Conservation (phyloP, 2,329 filamentous ascomycete species). For the Alternaria burnsii region DNA sequence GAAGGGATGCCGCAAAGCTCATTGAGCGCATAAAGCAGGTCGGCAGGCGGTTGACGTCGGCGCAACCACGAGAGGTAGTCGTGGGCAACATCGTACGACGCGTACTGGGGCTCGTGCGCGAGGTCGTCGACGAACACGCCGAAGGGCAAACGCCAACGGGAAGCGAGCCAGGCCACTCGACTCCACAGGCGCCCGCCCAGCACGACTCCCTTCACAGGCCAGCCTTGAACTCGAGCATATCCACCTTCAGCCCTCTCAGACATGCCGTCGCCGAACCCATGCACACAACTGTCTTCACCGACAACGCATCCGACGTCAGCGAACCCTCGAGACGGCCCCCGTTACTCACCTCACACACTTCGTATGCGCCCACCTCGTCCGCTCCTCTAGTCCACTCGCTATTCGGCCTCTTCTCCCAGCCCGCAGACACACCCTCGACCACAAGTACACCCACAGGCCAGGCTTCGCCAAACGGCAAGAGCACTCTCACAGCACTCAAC, state of each 20-base stretch:
- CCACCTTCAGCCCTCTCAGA: constrained; percentile 58
- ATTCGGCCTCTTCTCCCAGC: constrained; percentile 85
- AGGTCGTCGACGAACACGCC: constrained; percentile 84
- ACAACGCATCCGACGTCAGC: constrained; percentile 47
- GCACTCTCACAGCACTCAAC: constrained; percentile 45
- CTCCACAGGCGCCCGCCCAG: constrained; percentile 42
- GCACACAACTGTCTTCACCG: constrained; percentile 39
- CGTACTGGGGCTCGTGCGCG: constrained; percentile 87
- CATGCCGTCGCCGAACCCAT: constrained; percentile 52
- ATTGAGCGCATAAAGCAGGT: constrained; percentile 81
- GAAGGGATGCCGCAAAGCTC: constrained; percentile 78
- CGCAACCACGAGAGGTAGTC: constrained; percentile 88
- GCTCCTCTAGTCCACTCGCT: constrained; percentile 72
- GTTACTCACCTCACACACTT: constrained; percentile 68
- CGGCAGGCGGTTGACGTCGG: constrained; percentile 78
- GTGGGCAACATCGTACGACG: constrained; percentile 94
- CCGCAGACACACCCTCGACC: constrained; percentile 58
- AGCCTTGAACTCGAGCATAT: constrained; percentile 53
- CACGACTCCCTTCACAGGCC: constrained; percentile 51
- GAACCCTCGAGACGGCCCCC: constrained; percentile 63
- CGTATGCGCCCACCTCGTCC: constrained; percentile 65
- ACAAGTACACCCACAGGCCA: constrained; percentile 62
- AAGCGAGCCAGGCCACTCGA: constrained; percentile 67
- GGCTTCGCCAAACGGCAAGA: constrained; percentile 59
- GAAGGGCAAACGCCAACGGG: constrained; percentile 67